A percentile compares a stretch with the other conserved stretches of the same genome.
Conservation (phyloP, 139 green algal species). For the Volvox reticuliferus region DNA sequence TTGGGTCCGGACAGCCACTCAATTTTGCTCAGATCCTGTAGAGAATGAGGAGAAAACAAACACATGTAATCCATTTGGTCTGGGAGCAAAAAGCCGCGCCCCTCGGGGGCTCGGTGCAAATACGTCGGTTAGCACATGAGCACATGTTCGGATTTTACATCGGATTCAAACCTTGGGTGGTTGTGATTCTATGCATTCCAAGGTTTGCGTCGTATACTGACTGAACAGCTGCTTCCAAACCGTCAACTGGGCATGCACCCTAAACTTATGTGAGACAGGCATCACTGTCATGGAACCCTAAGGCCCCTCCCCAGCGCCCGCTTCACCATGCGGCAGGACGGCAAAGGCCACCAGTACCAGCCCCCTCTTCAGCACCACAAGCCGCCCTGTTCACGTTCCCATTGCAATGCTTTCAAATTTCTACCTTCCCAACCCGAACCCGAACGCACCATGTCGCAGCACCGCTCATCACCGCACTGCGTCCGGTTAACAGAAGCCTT, state of each 20-base stretch:
- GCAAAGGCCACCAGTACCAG: background rate
- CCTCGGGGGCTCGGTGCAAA: background rate
- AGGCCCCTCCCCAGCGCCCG: too few relatives aligned
- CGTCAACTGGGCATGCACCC: too few relatives aligned
- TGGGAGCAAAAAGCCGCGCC: background rate
- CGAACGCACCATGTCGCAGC: slow-evolving; percentile 27
- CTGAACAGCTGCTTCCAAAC: too few relatives aligned
- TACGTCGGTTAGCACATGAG: background rate
- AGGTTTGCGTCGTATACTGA: too few relatives aligned
- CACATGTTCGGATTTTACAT: background rate
- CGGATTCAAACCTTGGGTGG: too few relatives aligned
- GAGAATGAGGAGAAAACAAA: background rate
- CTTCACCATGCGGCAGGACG: background rate
- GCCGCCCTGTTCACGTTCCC: background rate
- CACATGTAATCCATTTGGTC: background rate
- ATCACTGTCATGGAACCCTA: too few relatives aligned
- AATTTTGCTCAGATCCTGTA: slow-evolving; percentile 30
- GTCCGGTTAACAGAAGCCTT: background rate
- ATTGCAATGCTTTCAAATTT: background rate
- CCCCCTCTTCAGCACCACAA: background rate
- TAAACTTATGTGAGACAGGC: too few relatives aligned
- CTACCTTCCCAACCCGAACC: background rate
- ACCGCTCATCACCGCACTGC: slow-evolving; percentile 7
- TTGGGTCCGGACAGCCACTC: slow-evolving; percentile 29
- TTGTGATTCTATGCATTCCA: background rate